Conservation (phyloP, 306 rosid genomes). For the Medicago arabica region DNA sequence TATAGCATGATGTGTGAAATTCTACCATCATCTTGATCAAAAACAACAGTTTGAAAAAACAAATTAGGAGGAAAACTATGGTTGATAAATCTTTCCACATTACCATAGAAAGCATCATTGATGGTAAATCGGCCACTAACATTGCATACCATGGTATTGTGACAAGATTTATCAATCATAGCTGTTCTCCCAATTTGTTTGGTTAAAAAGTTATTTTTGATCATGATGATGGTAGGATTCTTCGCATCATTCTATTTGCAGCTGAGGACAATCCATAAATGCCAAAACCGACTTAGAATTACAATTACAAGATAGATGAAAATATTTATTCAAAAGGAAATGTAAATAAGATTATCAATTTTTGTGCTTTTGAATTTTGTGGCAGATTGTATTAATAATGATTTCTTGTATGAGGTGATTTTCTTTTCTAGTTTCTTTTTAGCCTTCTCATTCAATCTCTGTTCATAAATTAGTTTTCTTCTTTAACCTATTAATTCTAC, state of each 20-base stretch:
- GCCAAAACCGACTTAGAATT: conserved; percentile 80
- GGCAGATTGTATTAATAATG: too few species aligned
- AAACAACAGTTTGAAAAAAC: conserved; percentile 68
- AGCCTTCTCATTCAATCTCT: neutral
- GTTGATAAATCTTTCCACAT: conserved; percentile 46
- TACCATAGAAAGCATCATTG: too few species aligned
- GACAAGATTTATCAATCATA: conserved; percentile 51
- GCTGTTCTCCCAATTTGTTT: conserved; percentile 89
- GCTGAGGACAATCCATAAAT: conserved; percentile 86
- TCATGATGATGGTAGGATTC: conserved; percentile 80
- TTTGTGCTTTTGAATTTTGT: too few species aligned
- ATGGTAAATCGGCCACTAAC: too few species aligned
- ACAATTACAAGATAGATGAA: conserved; percentile 60
- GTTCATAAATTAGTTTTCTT: neutral
- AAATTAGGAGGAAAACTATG: conserved; percentile 79
- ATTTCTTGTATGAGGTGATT: neutral
- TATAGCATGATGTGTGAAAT: conserved; percentile 78
- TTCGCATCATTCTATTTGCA: conserved; percentile 87
- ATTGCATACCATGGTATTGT: too few species aligned
- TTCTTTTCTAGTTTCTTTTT: neutral
- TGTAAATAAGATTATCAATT: conserved; percentile 54
- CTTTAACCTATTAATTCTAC: neutral
- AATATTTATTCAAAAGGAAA: conserved; percentile 75
- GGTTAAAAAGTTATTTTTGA: conserved; percentile 86
- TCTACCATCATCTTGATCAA: conserved; percentile 66